Evolutionary conservation across 177 flowering plant species (phyloP), one percentile per base, ranked within the genome.

Genomic region (Telopea speciosissima): DNA sequence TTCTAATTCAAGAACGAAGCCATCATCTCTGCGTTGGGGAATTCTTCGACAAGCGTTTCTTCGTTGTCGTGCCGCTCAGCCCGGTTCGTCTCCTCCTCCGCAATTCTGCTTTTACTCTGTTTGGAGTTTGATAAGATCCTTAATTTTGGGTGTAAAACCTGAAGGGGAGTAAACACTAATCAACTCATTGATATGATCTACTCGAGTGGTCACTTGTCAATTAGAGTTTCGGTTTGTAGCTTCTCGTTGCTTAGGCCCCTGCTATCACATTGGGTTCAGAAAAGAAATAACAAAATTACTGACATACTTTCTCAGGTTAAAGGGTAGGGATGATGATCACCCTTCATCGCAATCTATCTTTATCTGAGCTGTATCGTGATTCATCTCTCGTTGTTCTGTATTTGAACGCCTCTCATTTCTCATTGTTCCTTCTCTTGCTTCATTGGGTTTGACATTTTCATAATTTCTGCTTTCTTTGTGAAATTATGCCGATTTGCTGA

Each of bases 1-100:
- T 24, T 21, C 68, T 19, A 24, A 9, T 24, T 33, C 40, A 8
- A 33, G 40, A 62, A 65, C 82, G 1, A 81, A 82, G 22, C 71
- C 85, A 36, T 84, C 97, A n/a, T 82, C 89, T 44, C 76, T 90
- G 63, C 78, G 97, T 70, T 92, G 97, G 97, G 70, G 67, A 66
- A 89, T 92, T 68, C 93, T 92, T 40, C 92, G 97, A 10, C 85
- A 76, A 19, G 88, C 89, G 12, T 79, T 92, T 74, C 88, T 83
- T 28, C 79, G 73, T 63, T 79, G 77, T 33, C 69, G 54, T 70
- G 66, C 83, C 62, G 24, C 71, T 2, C 52, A 66, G 2, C 49
- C 83, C 14, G 80, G 85, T 79, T 31, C 67, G n/a, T 28, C 17
- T 33, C 40, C 54, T 23, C 70, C 28, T 33, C 8, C 40, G 45